These are phyloP conservation scores for Spirogloea muscicola DNA, from an alignment of 139 green algal genomes.

Conservation along the genomic window DNA sequence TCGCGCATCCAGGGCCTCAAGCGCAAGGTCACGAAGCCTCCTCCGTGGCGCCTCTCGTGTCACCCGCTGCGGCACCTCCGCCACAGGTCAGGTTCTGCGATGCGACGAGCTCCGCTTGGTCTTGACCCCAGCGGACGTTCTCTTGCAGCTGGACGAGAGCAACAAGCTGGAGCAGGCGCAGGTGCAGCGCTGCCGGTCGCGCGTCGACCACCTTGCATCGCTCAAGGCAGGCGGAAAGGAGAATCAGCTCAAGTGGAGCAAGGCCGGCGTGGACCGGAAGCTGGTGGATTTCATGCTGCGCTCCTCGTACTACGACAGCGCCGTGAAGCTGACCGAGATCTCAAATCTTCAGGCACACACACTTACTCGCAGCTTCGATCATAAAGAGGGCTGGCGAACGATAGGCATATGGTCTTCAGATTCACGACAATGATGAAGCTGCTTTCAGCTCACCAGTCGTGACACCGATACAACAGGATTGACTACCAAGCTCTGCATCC, in stretches of 20 bases:
- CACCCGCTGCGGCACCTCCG: neutral
- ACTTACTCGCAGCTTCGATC: neutral
- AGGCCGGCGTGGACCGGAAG: constrained; percentile 62
- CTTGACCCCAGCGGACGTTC: neutral
- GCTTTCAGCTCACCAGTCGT: neutral
- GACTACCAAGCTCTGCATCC: neutral
- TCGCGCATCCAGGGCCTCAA: constrained; percentile 64
- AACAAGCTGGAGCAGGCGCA: constrained; percentile 59
- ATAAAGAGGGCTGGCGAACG: too few species aligned
- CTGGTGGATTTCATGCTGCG: constrained; percentile 79
- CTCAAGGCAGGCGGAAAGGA: constrained; percentile 5
- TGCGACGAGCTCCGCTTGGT: neutral
- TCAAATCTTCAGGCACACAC: neutral
- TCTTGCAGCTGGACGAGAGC: constrained; percentile 59
- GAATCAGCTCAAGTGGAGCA: constrained; percentile 61
- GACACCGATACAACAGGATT: neutral
- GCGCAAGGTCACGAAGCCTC: constrained; percentile 56
- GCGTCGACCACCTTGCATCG: constrained; percentile 62
- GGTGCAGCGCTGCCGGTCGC: constrained; percentile 54
- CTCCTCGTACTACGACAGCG: constrained; percentile 55
- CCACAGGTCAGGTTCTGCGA: neutral
- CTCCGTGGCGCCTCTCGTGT: neutral
- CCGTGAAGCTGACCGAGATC: constrained; percentile 39
- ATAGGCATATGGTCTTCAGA: too few species aligned
- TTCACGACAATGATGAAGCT: neutral